Conservation (phyloP, 164 flowering plant genomes). For the Macadamia integrifolia region DNA sequence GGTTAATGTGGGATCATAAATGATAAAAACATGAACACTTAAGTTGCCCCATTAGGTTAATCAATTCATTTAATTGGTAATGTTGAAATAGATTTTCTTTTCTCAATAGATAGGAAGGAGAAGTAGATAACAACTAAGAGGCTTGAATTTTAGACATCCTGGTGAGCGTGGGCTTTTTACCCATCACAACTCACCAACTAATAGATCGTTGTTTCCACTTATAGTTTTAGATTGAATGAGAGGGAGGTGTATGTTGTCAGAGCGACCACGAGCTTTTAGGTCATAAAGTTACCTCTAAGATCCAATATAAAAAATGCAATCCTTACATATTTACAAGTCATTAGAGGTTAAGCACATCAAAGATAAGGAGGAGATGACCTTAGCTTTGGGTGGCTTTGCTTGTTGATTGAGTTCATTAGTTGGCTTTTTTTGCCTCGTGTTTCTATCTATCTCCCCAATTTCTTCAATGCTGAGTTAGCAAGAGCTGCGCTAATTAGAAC, state of each 20-base stretch:
- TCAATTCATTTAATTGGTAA: too few relatives aligned
- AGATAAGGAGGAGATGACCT: slow-evolving; percentile 1
- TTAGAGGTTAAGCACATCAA: slow-evolving; percentile 6
- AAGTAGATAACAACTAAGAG: too few relatives aligned
- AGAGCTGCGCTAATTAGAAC: not conserved
- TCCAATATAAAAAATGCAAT: not conserved
- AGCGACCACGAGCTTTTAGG: slow-evolving; percentile 3
- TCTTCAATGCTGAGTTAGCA: not conserved
- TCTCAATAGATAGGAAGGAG: too few relatives aligned
- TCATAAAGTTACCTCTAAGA: not conserved
- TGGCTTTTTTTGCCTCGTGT: not conserved
- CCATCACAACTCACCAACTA: too few relatives aligned
- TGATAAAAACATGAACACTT: too few relatives aligned
- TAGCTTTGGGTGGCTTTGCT: slow-evolving; percentile 6
- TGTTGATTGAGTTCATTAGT: not conserved
- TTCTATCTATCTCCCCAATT: not conserved
- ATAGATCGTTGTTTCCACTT: not conserved
- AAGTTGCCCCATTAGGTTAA: too few relatives aligned
- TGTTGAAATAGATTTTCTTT: too few relatives aligned
- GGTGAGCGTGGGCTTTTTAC: too few relatives aligned
- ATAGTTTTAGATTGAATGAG: not conserved
- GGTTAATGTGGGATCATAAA: too few relatives aligned
- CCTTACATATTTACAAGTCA: slow-evolving; percentile 1
- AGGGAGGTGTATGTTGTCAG: not conserved
- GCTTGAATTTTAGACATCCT: too few relatives aligned